A percentile compares a stretch with the other conserved stretches of the same genome.
phyloP scores from a whole-genome alignment of 2,329 filamentous ascomycete genomes.

The Lomentospora prolificans region DNA sequence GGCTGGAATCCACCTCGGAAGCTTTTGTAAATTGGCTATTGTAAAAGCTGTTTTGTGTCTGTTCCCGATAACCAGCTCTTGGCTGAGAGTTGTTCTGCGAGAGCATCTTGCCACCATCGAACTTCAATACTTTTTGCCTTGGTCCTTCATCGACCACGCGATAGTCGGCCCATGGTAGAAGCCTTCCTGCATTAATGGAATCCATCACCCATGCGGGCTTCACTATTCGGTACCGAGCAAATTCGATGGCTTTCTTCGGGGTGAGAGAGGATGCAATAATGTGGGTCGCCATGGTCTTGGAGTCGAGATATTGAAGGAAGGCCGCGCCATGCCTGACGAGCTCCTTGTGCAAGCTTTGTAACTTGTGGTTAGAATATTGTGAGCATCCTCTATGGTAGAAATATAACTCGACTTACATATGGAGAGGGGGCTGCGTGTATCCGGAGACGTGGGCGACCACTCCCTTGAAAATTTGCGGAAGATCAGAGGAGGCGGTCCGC shows the following conservation, averaged over 20 bases:
- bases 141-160: constrained; percentile 76
- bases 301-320: constrained; percentile 89
- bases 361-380: background rate
- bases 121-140: constrained; percentile 65
- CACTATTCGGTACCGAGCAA: constrained; percentile 78
- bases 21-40: constrained; percentile 52
- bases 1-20: background rate
- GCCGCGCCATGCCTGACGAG: constrained; percentile 91
- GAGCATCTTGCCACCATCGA: constrained; percentile 51
- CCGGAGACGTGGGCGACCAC: constrained; percentile 88
- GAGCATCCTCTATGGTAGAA: background rate
- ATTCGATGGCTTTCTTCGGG: constrained; percentile 87
- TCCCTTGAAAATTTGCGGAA: constrained; percentile 80
- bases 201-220: constrained; percentile 93
- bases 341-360: constrained; percentile 58
- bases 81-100: constrained; percentile 53
- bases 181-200: constrained; percentile 68
- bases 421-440: constrained; percentile 88
- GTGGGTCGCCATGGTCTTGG: constrained; percentile 90
- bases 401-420: constrained; percentile 41
- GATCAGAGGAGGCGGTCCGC: constrained; percentile 56
- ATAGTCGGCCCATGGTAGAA: constrained; percentile 81
- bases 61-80: constrained; percentile 62
- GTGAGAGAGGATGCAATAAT: constrained; percentile 87
- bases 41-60: constrained; percentile 78